phyloP scores from a whole-genome alignment of 345 rosid species.

The Eucalyptus pumila region DNA sequence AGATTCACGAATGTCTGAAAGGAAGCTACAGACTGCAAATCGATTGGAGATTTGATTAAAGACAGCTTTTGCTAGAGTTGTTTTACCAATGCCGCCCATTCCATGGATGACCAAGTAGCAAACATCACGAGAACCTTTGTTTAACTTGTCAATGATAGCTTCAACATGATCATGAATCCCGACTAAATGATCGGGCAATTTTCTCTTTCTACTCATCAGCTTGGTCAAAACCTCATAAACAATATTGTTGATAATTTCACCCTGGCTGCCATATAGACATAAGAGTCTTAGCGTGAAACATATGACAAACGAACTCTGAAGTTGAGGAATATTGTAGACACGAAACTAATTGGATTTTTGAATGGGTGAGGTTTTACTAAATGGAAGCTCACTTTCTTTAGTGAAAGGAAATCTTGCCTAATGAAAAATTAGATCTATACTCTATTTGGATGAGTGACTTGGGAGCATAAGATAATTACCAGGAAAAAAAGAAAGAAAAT shows the following conservation, averaged over 20 bases:
- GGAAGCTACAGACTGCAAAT: too few relatives aligned
- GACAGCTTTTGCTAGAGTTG: too few relatives aligned
- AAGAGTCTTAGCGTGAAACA: not conserved
- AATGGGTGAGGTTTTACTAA: too few relatives aligned
- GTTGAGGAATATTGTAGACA: not conserved
- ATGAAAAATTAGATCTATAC: too few relatives aligned
- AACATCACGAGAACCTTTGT: not conserved
- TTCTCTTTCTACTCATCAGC: not conserved
- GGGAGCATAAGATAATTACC: too few relatives aligned
- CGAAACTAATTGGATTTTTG: too few relatives aligned
- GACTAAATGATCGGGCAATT: not conserved
- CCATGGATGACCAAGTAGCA: not conserved
- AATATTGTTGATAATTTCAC: not conserved
- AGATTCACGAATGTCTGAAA: too few relatives aligned
- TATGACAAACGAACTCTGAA: not conserved
- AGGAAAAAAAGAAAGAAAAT: too few relatives aligned
- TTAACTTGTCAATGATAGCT: not conserved
- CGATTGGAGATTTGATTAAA: too few relatives aligned
- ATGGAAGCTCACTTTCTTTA: too few relatives aligned
- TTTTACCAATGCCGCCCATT: not conserved
- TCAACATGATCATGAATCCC: not conserved
- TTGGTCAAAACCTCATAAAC: not conserved
- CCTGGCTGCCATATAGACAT: not conserved
- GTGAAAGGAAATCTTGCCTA: too few relatives aligned
- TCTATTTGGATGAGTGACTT: too few relatives aligned